Evolutionary conservation across 163 green algal genomes (phyloP).

Genomic region (Volvox carteri): DNA sequence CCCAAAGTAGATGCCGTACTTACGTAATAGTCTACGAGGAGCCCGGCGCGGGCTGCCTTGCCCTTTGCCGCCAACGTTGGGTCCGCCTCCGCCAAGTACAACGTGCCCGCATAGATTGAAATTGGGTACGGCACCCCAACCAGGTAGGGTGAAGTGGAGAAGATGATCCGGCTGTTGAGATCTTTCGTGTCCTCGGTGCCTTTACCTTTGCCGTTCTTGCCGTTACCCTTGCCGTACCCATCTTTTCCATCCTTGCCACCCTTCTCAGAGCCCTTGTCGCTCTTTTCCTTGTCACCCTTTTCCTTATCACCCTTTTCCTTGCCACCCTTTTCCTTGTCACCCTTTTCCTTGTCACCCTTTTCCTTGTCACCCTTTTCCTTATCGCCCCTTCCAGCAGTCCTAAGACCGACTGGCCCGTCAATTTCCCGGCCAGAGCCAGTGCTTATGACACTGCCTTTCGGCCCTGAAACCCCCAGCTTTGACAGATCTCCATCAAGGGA

Average conservation of each 20-base stretch:
- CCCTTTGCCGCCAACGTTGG: slow-evolving; percentile 30
- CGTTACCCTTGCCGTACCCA: neutral
- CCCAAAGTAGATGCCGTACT: too few relatives aligned
- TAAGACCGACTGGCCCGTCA: neutral
- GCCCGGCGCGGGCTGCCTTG: neutral
- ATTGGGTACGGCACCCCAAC: slow-evolving; percentile 35
- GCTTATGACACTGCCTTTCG: neutral
- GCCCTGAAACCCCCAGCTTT: too few relatives aligned
- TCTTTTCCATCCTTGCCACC: neutral
- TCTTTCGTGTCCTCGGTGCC: too few relatives aligned
- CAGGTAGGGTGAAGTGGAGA: slow-evolving; percentile 14
- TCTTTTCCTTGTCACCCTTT: neutral
- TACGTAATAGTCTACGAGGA: slow-evolving; percentile 48
- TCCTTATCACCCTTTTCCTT: neutral
- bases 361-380: neutral
- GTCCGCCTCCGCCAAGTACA: slow-evolving; percentile 54
- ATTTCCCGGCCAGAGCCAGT: neutral
- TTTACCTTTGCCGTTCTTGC: neutral
- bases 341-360: neutral
- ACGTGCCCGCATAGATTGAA: slow-evolving; percentile 35
- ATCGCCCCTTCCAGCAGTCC: neutral
- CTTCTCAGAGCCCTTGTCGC: neutral
- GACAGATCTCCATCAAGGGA: too few relatives aligned
- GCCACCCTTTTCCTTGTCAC: neutral
- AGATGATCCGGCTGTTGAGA: slow-evolving; percentile 47